Conservation (phyloP, 306 rosid species). For the Cucumis hystrix region DNA sequence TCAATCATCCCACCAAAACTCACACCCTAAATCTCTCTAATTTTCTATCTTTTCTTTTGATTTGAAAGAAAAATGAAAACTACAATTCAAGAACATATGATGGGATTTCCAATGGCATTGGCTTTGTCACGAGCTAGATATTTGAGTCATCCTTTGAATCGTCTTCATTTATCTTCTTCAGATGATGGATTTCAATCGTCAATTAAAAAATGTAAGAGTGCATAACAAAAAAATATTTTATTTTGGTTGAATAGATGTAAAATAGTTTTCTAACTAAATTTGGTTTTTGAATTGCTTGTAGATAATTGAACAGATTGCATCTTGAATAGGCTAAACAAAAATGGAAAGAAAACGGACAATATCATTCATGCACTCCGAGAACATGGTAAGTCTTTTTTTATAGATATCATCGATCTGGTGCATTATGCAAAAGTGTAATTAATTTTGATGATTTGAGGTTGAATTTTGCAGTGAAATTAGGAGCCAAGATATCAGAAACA, state of each 20-base stretch:
- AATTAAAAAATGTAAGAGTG: constrained; percentile 25
- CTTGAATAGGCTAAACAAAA: constrained; percentile 15
- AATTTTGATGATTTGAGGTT: not conserved
- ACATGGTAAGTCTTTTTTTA: constrained; percentile 5
- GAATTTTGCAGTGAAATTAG: constrained; percentile 43
- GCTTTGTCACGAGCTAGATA: constrained; percentile 17
- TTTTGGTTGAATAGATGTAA: not conserved
- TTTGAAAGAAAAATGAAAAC: constrained; percentile 18
- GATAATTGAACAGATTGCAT: constrained; percentile 22
- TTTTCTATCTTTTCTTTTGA: not conserved
- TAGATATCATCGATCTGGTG: no score
- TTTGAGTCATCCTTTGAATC: constrained; percentile 27
- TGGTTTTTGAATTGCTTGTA: not conserved
- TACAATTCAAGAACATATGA: constrained; percentile 28
- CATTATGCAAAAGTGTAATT: no score
- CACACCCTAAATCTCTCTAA: no score
- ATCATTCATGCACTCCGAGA: constrained; percentile 32
- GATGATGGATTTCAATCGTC: not conserved
- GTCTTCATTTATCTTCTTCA: constrained; percentile 17
- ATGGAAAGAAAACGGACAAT: constrained; percentile 11
- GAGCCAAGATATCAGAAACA: constrained; percentile 48
- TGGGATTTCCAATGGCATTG: constrained; percentile 21
- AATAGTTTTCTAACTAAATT: not conserved
- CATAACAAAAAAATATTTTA: not conserved
- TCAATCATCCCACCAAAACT: no score